phyloP scores from a whole-genome alignment of 116 monocot genomes.

The Papilionanthe hybrid region DNA sequence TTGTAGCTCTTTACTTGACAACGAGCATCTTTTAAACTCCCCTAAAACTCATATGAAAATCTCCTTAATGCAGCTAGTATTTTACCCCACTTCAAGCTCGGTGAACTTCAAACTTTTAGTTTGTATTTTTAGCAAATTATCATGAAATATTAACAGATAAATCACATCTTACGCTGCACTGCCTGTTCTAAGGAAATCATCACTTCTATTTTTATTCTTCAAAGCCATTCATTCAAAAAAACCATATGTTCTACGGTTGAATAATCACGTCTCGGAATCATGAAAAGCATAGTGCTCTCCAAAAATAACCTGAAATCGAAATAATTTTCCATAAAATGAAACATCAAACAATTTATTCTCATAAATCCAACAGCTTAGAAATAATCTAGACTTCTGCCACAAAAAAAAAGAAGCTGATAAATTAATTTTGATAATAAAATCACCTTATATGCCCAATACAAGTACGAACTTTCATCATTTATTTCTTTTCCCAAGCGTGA shows the following conservation, averaged over 20 bases:
- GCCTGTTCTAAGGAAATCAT: background rate
- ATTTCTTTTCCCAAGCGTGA: constrained; percentile 87
- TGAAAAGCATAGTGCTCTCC: background rate
- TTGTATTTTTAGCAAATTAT: background rate
- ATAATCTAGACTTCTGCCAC: background rate
- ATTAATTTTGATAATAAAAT: background rate
- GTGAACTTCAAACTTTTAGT: background rate
- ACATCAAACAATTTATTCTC: background rate
- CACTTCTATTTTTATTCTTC: background rate
- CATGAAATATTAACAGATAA: background rate
- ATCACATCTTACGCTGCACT: background rate
- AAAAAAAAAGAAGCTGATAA: background rate
- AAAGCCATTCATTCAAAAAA: background rate
- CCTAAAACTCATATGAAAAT: background rate
- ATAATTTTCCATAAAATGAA: background rate
- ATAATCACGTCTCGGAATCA: background rate
- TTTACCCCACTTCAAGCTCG: background rate
- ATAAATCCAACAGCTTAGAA: background rate
- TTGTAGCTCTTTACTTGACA: background rate
- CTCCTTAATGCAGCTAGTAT: background rate
- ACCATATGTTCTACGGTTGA: background rate
- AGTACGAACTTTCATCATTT: constrained; percentile 70
- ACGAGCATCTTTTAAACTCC: background rate
- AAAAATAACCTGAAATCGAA: background rate
- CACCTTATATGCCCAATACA: constrained; percentile 89